Evolutionary conservation across 306 rosid species (phyloP).

Genomic region (Nissolia schottii): DNA sequence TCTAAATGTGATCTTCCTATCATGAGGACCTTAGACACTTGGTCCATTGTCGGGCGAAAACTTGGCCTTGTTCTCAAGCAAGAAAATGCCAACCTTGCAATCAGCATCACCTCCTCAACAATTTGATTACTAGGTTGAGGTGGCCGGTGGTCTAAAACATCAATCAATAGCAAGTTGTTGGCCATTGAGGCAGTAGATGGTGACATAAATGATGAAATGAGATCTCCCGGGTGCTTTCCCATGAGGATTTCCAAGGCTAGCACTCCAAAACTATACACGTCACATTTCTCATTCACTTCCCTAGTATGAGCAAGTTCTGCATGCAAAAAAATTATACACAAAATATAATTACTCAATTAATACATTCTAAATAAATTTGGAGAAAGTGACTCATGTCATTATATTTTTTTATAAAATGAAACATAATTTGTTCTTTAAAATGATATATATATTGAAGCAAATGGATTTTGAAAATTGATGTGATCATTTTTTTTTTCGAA

Average conservation of each 20-base stretch:
- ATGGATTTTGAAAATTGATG: neutral
- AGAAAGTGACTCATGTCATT: too few relatives aligned
- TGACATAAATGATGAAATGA: slow-evolving; percentile 7
- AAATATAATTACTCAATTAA: too few relatives aligned
- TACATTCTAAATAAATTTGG: neutral
- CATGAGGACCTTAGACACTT: slow-evolving; percentile 11
- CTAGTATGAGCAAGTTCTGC: slow-evolving; percentile 15
- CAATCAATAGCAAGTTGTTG: neutral
- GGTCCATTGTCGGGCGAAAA: slow-evolving; percentile 27
- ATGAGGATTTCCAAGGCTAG: slow-evolving; percentile 29
- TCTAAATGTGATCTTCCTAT: neutral
- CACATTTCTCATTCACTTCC: slow-evolving; percentile 4
- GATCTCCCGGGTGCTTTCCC: slow-evolving; percentile 31
- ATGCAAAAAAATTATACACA: neutral
- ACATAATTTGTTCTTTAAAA: too few relatives aligned
- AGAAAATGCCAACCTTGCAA: slow-evolving; percentile 8
- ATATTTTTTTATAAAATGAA: too few relatives aligned
- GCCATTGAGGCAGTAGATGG: neutral
- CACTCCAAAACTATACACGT: slow-evolving; percentile 22
- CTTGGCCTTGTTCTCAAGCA: slow-evolving; percentile 19
- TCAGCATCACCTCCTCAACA: slow-evolving; percentile 6
- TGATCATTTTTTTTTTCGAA: neutral
- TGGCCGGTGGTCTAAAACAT: slow-evolving; percentile 20
- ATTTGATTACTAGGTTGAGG: neutral
- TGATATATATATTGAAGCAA: too few relatives aligned